Conservation (phyloP, 805 yeast genomes). For the Saccharomyces paradoxus region DNA sequence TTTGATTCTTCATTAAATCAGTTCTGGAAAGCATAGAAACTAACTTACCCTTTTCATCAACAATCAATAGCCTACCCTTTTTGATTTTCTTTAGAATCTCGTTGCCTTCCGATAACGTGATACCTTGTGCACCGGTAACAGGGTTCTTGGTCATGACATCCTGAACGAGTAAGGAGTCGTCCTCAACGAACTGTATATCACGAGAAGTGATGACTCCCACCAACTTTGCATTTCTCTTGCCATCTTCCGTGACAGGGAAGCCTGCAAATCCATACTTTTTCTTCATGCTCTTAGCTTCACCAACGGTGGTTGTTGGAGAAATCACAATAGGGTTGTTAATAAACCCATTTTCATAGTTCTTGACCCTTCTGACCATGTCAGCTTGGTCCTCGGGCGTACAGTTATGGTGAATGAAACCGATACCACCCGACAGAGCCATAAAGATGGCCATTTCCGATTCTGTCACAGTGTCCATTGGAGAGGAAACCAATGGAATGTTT, state of each 20-base stretch:
- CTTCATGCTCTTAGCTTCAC: slow-evolving; percentile 68
- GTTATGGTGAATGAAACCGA: slow-evolving; percentile 97
- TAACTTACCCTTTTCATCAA: slow-evolving; percentile 66
- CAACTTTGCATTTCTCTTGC: slow-evolving; percentile 79
- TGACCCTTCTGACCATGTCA: slow-evolving; percentile 93
- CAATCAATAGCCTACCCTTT: slow-evolving; percentile 34
- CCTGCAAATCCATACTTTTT: slow-evolving; percentile 82
- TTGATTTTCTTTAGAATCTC: slow-evolving; percentile 78
- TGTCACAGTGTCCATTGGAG: slow-evolving; percentile 99
- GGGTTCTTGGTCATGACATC: slow-evolving; percentile 87
- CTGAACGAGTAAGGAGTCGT: slow-evolving; percentile 49
- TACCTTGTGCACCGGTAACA: slow-evolving; percentile 76
- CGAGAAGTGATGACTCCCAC: slow-evolving; percentile 94
- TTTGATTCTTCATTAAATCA: slow-evolving; percentile 91
- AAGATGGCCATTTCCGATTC: slow-evolving; percentile 96
- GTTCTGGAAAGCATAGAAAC: slow-evolving; percentile 89
- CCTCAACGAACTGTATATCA: slow-evolving; percentile 91
- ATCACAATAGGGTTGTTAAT: slow-evolving; percentile 89
- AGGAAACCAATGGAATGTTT: slow-evolving; percentile 82
- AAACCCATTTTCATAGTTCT: slow-evolving; percentile 95
- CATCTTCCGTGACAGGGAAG: slow-evolving; percentile 95
- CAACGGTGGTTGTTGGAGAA: slow-evolving; percentile 66
- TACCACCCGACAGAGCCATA: slow-evolving; percentile 97
- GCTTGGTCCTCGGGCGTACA: slow-evolving; percentile 96
- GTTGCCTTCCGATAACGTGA: slow-evolving; percentile 79